Evolutionary conservation across 2,329 filamentous ascomycete genomes (phyloP).

Genomic region (Diaporthe vexans): DNA sequence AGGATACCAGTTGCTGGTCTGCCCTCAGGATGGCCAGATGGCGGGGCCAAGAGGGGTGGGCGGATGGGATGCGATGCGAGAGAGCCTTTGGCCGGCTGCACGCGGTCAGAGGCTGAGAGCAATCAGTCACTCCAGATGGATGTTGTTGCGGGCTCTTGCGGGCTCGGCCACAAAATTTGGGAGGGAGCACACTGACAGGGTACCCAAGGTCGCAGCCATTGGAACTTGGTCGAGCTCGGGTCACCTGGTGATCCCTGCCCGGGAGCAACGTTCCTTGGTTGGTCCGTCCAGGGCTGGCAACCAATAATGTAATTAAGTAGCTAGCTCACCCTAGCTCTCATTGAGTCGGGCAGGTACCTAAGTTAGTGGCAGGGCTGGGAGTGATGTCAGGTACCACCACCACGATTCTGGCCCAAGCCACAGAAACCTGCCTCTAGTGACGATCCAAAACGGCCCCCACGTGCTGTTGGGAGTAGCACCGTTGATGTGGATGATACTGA

Average conservation of each 20-base stretch:
- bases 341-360: background rate
- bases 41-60: background rate
- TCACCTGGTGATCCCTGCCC: slow-evolving; percentile 26
- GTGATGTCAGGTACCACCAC: background rate
- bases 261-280: background rate
- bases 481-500: background rate
- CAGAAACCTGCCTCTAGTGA: background rate
- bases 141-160: slow-evolving; percentile 40
- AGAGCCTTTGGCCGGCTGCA: slow-evolving; percentile 33
- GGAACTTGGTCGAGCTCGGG: slow-evolving; percentile 29
- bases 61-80: slow-evolving; percentile 29
- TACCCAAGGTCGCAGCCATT: slow-evolving; percentile 32
- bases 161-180: slow-evolving; percentile 42
- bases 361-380: background rate
- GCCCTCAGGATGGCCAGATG: slow-evolving; percentile 14
- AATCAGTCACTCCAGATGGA: slow-evolving; percentile 31
- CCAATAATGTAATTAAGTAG: background rate
- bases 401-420: background rate
- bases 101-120: slow-evolving; percentile 37
- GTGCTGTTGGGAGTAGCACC: background rate
- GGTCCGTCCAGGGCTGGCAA: background rate
- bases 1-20: background rate
- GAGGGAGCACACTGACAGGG: slow-evolving; percentile 24
- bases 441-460: slow-evolving; percentile 9
- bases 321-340: slow-evolving; percentile 24